Conservation (phyloP, 2,329 filamentous ascomycete genomes). For the Pseudogymnoascus sp. region DNA sequence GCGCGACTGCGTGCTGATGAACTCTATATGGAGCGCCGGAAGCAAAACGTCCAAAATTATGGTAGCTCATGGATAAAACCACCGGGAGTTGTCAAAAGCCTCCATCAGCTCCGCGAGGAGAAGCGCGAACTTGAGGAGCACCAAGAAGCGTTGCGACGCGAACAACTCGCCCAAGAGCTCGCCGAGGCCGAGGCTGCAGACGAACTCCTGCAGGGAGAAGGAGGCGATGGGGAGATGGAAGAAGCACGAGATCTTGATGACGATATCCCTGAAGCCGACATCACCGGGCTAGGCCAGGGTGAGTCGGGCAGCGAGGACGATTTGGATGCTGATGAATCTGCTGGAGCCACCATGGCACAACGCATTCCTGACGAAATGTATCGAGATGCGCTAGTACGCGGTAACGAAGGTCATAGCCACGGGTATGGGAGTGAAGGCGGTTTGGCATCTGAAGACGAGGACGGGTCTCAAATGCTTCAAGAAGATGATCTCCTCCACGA, state of each 20-base stretch:
- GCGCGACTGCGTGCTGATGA: conserved; percentile 69
- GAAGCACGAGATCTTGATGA: conserved; percentile 59
- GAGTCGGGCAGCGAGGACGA: conserved; percentile 31
- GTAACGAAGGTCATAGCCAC: conserved; percentile 37
- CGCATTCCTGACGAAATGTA: conserved; percentile 53
- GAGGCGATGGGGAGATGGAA: conserved; percentile 38
- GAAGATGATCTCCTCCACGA: conserved; percentile 48
- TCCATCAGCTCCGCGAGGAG: conserved; percentile 85
- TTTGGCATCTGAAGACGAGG: conserved; percentile 47
- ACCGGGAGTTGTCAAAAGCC: conserved; percentile 78
- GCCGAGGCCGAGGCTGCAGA: conserved; percentile 48
- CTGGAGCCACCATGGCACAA: conserved; percentile 15
- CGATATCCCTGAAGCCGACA: conserved; percentile 58
- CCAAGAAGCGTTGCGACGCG: conserved; percentile 61
- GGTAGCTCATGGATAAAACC: conserved; percentile 87
- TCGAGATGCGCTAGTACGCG: conserved; percentile 47
- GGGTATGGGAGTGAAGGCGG: conserved; percentile 36
- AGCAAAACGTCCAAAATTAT: conserved; percentile 75
- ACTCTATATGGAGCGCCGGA: conserved; percentile 63
- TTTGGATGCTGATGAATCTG: conserved; percentile 33
- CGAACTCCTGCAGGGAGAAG: conserved; percentile 33
- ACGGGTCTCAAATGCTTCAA: conserved; percentile 50
- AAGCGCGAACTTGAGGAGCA: conserved; percentile 81
- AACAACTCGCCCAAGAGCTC: conserved; percentile 64
- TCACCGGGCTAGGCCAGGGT: conserved; percentile 34